Evolutionary conservation across 768 basidiomycete genomes (phyloP), one percentile per base, ranked within the genome.

Genomic region (Mycena chlorophos): DNA sequence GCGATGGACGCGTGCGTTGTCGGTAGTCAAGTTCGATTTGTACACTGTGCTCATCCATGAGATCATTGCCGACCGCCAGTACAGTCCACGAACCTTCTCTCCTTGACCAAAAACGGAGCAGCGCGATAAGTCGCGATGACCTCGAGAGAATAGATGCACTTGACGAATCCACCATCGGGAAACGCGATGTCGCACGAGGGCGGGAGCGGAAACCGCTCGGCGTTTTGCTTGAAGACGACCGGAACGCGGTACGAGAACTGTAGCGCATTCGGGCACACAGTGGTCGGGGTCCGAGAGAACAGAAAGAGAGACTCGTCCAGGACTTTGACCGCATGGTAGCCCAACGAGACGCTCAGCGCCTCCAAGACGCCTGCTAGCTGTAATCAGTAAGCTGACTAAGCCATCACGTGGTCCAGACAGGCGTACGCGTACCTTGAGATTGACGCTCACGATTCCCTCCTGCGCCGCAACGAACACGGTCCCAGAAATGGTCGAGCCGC

Each of bases 161-260:
- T 56, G 12, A 60, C 14, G 30, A 50, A 60, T 27, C 22, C 26
- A 1, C 55, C 55, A 13, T 23, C 52, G 3, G 51, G 51, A 3
- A 60, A 40, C 3, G 47, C 27, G 48, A 60, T 53, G 25, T 56
- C 34, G 42, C 58, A 56, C 17, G 58, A 60, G 5, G 58, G 55
- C 3, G 58, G 58, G 25, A 60, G 51, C 23, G 58, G 30, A 31
- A 49, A 43, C 13, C 30, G 28, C 1, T 10, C 14, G 20, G n/a
- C 42, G 13, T 56, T 52, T 10, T 49, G n/a, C 22, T 39, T 23
- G 28, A 12, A 4, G 17, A 17, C n/a, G 42, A 60, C 27, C 5
- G 58, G 58, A 47, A 60, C 52, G 23, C 48, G 19, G n/a, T 16
- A 39, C 3, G 58, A 43, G 23, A 60, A 56, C 5, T 45, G 48